Conservation (phyloP, 306 rosid species). For the Mucuna pruriens region DNA sequence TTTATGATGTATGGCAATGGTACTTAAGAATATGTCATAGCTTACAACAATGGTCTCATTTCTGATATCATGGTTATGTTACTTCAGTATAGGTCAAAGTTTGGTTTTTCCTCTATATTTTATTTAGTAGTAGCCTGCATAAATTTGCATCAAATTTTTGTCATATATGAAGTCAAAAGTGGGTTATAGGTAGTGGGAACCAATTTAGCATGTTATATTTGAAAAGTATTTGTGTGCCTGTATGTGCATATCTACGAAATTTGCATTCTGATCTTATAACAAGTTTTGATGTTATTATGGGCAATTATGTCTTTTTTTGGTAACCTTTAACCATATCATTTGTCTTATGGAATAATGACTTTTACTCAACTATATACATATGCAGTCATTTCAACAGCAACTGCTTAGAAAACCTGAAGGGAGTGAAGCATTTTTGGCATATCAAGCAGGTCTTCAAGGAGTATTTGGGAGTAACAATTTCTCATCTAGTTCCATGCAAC, state of each 20-base stretch:
- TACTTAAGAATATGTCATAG: slow-evolving; percentile 35
- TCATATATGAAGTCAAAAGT: background rate
- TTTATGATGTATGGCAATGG: background rate
- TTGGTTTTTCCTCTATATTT: slow-evolving; percentile 6
- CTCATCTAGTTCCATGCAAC: slow-evolving; percentile 65
- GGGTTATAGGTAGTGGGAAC: slow-evolving; percentile 16
- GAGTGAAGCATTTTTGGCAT: slow-evolving; percentile 73
- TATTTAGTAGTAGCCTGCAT: background rate
- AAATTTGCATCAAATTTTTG: slow-evolving; percentile 9
- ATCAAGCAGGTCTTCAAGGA: slow-evolving; percentile 85
- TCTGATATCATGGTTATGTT: slow-evolving; percentile 24
- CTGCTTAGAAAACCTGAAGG: slow-evolving; percentile 88
- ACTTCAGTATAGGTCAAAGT: background rate
- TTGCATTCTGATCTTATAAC: background rate
- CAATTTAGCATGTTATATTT: slow-evolving; percentile 11
- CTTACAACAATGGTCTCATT: slow-evolving; percentile 7
- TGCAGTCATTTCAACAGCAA: slow-evolving; percentile 84
- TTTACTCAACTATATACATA: slow-evolving; percentile 30
- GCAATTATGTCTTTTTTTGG: background rate
- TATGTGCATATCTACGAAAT: slow-evolving; percentile 2
- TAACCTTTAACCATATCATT: slow-evolving; percentile 26
- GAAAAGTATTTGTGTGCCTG: slow-evolving; percentile 17
- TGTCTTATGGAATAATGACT: slow-evolving; percentile 25
- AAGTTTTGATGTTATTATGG: slow-evolving; percentile 1
- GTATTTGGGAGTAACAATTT: slow-evolving; percentile 61